phyloP scores from a whole-genome alignment of 495 filamentous ascomycete genomes.

The Beverwykella pulmonaria region DNA sequence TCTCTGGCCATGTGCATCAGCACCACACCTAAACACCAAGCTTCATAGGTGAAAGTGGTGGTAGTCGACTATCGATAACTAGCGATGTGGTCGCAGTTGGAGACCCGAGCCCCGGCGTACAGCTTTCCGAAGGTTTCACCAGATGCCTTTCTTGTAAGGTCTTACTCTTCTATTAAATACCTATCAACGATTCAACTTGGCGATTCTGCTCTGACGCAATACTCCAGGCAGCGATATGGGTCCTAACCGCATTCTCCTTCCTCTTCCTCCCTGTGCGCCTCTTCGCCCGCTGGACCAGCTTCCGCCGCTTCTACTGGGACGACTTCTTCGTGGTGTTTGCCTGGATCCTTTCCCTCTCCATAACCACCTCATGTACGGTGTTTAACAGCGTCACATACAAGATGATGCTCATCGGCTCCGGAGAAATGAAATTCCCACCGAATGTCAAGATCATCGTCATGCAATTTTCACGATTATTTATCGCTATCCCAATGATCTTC shows the following conservation, averaged over 20 bases:
- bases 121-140: too few relatives aligned
- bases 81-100: too few relatives aligned
- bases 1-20: too few relatives aligned
- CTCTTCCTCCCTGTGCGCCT: constrained; percentile 1
- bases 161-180: too few relatives aligned
- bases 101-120: too few relatives aligned
- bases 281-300: background rate
- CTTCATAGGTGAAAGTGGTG: too few relatives aligned
- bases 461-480: background rate
- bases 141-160: too few relatives aligned
- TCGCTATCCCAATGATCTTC: constrained; percentile 17
- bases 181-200: too few relatives aligned
- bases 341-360: constrained; percentile 4
- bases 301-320: constrained; percentile 1
- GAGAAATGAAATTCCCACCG: too few relatives aligned
- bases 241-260: background rate
- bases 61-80: too few relatives aligned
- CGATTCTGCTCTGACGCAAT: too few relatives aligned
- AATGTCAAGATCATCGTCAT: background rate
- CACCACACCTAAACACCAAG: too few relatives aligned
- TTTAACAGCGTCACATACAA: background rate
- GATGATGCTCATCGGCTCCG: background rate
- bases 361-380: background rate
- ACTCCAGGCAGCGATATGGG: background rate
- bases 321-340: constrained; percentile 15